Base-by-base conservation (phyloP, 2,329 filamentous ascomycete genomes). In the Geosmithia flava region DNA sequence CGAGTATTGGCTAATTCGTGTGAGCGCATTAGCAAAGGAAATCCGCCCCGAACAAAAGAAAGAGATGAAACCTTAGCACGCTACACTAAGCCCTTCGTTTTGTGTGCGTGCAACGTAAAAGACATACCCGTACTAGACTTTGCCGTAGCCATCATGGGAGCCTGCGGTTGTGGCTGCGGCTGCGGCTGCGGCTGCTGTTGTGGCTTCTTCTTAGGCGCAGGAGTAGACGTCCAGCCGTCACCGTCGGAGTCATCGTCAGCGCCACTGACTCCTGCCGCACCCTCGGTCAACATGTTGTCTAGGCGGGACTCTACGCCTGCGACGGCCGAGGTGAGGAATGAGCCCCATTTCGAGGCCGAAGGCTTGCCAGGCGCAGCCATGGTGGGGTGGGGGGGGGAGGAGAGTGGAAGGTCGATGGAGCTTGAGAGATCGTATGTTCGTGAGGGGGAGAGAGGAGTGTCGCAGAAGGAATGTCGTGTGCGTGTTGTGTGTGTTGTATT, bases 281-380 rank as follows among this genome's bases (percentile, higher is more conserved):
- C 81, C 55, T 96, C 90, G 48, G 88, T 81, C 51, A 98, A 76
- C 50, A 98, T 95, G 46, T 80, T 90, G 64, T 98, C 93, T 51
- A 98, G 77, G 42, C 87, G 82, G 51, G 90, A 94, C 68, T 98
- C 93, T 50, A 98, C 85, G 51, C 90, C 90, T 48, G 90, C 89
- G 51, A 97, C 88, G 53, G 91, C 90, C 65, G 91, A 87, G 54
- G 89, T 86, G 51, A 96, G 75, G 61, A 95, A 84, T 30, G 80
- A 81, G 44, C 83, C 85, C 85, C 85, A 89, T 79, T 77, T 76
- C 46, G 77, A 76, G 52, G 51, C 55, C 50, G 75, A 69, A 55
- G 53, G 50, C 58, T 78, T 76, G 53, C 65, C 66, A 33, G 71
- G 66, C 52, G 68, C 65, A 53, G 72, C 65, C 73, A 77, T 78